Evolutionary conservation across 352 stramenopile species (phyloP).

Genomic region (Globisporangium echinulatum): DNA sequence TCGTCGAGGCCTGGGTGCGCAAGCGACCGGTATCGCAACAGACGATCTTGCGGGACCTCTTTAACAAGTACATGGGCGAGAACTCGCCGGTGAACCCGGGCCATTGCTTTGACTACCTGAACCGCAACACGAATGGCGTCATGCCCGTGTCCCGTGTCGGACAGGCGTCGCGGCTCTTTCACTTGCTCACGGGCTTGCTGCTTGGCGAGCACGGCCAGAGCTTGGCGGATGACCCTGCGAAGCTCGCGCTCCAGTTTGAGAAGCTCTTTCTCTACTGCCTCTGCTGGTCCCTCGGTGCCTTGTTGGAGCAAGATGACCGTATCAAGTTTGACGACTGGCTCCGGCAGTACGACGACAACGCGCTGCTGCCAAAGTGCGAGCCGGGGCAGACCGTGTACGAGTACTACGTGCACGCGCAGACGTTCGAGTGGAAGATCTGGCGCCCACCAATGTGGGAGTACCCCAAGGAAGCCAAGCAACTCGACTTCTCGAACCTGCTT

Average conservation of each 20-base stretch:
- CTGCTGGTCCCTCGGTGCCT: constrained; percentile 93
- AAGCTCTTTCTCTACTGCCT: constrained; percentile 96
- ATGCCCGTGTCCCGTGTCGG: constrained; percentile 92
- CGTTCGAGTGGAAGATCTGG: constrained; percentile 94
- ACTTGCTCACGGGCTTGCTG: constrained; percentile 89
- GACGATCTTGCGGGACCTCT: constrained; percentile 85
- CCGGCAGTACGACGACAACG: constrained; percentile 87
- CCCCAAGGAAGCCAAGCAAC: constrained; percentile 86
- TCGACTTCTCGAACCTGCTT: constrained; percentile 97
- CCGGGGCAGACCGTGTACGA: constrained; percentile 89
- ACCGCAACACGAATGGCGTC: constrained; percentile 90
- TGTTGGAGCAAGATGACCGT: constrained; percentile 95
- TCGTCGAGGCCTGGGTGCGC: constrained; percentile 95
- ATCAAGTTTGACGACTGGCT: constrained; percentile 96
- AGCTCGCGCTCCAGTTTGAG: constrained; percentile 85
- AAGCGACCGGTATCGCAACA: constrained; percentile 88
- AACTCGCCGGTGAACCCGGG: constrained; percentile 92
- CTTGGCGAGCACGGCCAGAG: constrained; percentile 72
- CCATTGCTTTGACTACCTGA: constrained; percentile 95
- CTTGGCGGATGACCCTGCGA: constrained; percentile 58
- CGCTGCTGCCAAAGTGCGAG: constrained; percentile 90
- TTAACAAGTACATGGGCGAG: constrained; percentile 96
- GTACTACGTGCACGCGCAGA: constrained; percentile 90
- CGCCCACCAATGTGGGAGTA: constrained; percentile 94
- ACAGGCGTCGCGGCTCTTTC: constrained; percentile 71